phyloP scores from a whole-genome alignment of 768 basidiomycete genomes.

The Baorangia bicolor region DNA sequence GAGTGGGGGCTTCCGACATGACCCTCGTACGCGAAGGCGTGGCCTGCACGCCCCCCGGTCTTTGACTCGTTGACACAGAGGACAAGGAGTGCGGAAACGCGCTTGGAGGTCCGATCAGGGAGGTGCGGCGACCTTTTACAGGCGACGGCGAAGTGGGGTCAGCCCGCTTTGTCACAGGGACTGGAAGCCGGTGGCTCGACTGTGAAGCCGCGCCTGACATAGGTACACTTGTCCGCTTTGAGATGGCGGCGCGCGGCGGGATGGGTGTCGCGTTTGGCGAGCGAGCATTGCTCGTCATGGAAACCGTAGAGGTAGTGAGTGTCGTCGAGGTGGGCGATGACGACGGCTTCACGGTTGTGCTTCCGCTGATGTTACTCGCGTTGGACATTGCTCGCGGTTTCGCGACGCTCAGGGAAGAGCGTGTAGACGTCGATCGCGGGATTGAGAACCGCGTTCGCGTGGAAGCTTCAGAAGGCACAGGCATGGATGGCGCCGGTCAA shows the following conservation, averaged over 20 bases:
- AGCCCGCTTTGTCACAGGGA: conserved; percentile 33
- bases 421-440: conserved; percentile 41
- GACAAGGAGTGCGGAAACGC: conserved; percentile 23
- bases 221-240: conserved; percentile 40
- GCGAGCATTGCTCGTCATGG: conserved; percentile 27
- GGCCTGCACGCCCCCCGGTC: conserved; percentile 27
- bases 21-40: conserved; percentile 43
- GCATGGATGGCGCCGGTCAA: conserved; percentile 20
- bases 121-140: conserved; percentile 26
- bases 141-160: conserved; percentile 29
- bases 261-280: conserved; percentile 55
- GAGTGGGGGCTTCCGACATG: conserved; percentile 40
- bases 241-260: conserved; percentile 32
- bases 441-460: conserved; percentile 41
- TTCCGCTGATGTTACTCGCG: conserved; percentile 48
- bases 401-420: conserved; percentile 43
- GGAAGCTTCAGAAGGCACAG: conserved; percentile 52
- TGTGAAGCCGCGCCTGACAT: conserved; percentile 39
- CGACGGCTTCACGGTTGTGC: conserved; percentile 46
- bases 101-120: conserved; percentile 30
- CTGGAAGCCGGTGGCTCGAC: conserved; percentile 38
- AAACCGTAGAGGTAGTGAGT: conserved; percentile 26
- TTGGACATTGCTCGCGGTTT: conserved; percentile 57
- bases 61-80: conserved; percentile 17
- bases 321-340: conserved; percentile 28